Evolutionary conservation across 2,329 filamentous ascomycete species (phyloP).

Genomic region (Colletotrichum cordylinicola): DNA sequence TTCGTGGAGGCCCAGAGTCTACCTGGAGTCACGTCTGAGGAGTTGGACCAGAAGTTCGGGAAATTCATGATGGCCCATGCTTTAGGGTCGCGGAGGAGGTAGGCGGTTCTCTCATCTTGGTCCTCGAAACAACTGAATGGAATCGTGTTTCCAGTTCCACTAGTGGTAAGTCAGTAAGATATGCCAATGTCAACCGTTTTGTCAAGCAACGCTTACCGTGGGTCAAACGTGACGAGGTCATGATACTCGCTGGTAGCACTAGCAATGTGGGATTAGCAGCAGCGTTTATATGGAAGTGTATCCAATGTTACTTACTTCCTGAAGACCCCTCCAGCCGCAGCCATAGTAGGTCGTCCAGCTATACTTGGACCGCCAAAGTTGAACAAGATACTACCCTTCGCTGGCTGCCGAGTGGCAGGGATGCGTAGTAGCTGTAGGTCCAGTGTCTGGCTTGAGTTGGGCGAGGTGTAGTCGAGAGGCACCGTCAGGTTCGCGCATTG

Average conservation of each 20-base stretch:
- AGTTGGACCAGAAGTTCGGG: neutral
- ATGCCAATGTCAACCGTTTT: fast-evolving
- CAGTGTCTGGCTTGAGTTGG: constrained; percentile 25
- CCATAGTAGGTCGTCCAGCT: neutral
- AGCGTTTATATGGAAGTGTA: neutral
- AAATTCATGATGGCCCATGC: neutral
- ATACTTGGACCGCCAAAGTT: constrained; percentile 34
- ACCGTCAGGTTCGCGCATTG: constrained; percentile 42
- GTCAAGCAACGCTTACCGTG: constrained; percentile 24
- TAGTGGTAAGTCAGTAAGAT: neutral
- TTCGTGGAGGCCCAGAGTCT: constrained; percentile 28
- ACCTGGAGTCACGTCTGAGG: constrained; percentile 19
- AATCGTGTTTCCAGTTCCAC: constrained; percentile 31
- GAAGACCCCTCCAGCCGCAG: neutral
- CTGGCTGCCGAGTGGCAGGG: constrained; percentile 21
- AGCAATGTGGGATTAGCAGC: neutral
- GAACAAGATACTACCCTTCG: constrained; percentile 34
- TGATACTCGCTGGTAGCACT: constrained; percentile 29
- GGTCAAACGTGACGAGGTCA: constrained; percentile 31
- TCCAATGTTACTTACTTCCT: neutral
- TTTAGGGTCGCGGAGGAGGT: neutral
- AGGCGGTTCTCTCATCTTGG: neutral
- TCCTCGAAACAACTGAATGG: constrained; percentile 29
- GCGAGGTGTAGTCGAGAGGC: constrained; percentile 44
- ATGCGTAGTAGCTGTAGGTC: constrained; percentile 4